phyloP scores from a whole-genome alignment of 345 rosid species.

The Corchorus olitorius region DNA sequence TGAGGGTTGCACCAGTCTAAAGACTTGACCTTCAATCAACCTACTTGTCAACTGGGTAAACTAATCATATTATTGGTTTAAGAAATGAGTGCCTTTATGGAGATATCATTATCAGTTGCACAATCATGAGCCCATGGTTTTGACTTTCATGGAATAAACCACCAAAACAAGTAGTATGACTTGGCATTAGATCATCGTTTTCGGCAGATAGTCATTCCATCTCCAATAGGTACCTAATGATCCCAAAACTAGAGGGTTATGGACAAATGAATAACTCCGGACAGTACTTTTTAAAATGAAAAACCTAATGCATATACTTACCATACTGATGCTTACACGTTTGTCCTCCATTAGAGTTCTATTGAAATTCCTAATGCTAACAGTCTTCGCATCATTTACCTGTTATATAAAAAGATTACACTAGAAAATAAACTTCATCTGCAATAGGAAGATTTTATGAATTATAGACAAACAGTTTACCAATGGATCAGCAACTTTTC shows the following conservation, averaged over 20 bases:
- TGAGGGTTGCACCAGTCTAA: neutral
- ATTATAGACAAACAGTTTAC: constrained; percentile 33
- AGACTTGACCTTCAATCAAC: neutral
- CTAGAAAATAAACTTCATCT: constrained; percentile 4
- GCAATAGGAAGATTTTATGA: constrained; percentile 1
- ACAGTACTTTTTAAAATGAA: neutral
- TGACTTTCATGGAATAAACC: neutral
- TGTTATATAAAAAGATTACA: constrained; percentile 30
- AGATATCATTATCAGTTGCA: neutral
- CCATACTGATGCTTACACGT: constrained; percentile 86
- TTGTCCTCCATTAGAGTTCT: constrained; percentile 60
- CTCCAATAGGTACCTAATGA: constrained; percentile 85
- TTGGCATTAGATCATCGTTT: constrained; percentile 46
- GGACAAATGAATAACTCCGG: neutral
- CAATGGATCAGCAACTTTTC: constrained; percentile 82
- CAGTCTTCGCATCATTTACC: constrained; percentile 78
- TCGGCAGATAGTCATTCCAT: constrained; percentile 86
- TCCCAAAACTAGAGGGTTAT: neutral
- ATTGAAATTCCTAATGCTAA: constrained; percentile 80
- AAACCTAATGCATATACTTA: constrained; percentile 29
- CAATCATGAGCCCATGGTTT: neutral
- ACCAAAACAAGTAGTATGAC: constrained; percentile 4
- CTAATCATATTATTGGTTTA: neutral
- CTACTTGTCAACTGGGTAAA: neutral
- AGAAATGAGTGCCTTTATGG: neutral